Percentiles rank a stretch among this genome's conserved stretches.
Evolutionary conservation across 805 yeast genomes (phyloP).

Genomic region (Cyberlindnera veronae): DNA sequence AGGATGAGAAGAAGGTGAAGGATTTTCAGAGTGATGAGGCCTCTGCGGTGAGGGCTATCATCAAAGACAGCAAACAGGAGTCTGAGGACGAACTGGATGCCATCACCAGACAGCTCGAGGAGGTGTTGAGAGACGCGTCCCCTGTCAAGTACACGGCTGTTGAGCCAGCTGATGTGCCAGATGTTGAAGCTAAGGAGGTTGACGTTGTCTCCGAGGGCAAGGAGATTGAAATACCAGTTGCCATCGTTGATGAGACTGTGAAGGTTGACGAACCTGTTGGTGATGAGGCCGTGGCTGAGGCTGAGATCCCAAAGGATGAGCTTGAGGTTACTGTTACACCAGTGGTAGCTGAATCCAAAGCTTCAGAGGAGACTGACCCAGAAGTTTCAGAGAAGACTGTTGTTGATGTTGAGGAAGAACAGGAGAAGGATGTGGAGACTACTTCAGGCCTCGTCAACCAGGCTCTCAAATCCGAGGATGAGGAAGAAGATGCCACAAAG

Average conservation of each 20-base stretch:
- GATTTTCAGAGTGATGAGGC: background rate
- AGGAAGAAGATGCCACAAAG: background rate
- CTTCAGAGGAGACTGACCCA: no score
- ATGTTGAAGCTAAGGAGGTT: background rate
- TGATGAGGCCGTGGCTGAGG: background rate
- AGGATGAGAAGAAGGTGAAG: conserved; percentile 1
- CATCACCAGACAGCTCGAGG: conserved; percentile 1
- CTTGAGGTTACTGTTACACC: no score
- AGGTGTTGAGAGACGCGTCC: background rate
- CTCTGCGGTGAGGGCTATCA: background rate
- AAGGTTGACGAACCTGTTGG: background rate
- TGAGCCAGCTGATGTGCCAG: no score
- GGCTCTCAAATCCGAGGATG: background rate
- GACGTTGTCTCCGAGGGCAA: background rate
- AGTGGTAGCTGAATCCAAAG: no score
- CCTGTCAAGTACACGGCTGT: background rate
- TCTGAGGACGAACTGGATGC: conserved; percentile 2
- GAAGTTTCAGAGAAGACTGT: no score
- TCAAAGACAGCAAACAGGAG: background rate
- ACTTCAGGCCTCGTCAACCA: no score
- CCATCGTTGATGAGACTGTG: background rate
- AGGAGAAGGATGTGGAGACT: no score
- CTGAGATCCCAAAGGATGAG: background rate
- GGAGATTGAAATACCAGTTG: background rate
- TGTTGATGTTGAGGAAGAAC: no score